phyloP scores from a whole-genome alignment of 148 eudicot species.

The Rhododendron mucronatum region DNA sequence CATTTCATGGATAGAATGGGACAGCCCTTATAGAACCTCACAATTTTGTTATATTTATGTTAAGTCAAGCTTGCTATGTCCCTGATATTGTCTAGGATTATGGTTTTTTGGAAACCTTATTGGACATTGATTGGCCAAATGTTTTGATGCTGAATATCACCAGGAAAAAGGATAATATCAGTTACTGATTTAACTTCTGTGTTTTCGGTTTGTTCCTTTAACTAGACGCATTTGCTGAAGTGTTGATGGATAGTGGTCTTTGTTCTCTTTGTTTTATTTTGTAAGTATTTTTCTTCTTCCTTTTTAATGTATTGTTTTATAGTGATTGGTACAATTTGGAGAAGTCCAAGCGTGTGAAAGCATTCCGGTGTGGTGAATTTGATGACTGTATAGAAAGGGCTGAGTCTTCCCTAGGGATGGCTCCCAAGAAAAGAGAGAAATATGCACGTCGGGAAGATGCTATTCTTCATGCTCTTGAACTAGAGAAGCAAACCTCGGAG shows the following conservation, averaged over 20 bases:
- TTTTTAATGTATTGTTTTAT: slow-evolving; percentile 15
- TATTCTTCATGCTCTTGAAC: slow-evolving; percentile 91
- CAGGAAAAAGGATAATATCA: neutral
- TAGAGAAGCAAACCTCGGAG: slow-evolving; percentile 71
- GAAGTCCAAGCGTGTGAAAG: slow-evolving; percentile 96
- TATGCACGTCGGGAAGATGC: slow-evolving; percentile 99
- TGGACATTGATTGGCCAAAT: neutral
- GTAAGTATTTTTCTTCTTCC: neutral
- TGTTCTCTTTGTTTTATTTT: slow-evolving; percentile 10
- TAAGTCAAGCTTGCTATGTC: neutral
- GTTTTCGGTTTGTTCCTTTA: neutral
- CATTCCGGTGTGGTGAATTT: slow-evolving; percentile 98
- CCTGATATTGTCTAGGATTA: neutral
- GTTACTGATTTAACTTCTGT: neutral
- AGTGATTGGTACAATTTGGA: slow-evolving; percentile 99
- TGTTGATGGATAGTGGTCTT: neutral
- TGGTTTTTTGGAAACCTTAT: neutral
- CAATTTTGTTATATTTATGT: neutral
- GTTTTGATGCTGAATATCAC: neutral
- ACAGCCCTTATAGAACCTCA: neutral
- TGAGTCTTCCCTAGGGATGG: slow-evolving; percentile 77
- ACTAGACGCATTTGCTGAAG: neutral
- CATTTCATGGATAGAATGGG: neutral
- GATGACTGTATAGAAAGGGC: slow-evolving; percentile 93
- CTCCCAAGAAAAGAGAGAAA: slow-evolving; percentile 93